Evolutionary conservation across 257 asterid species (phyloP).

Genomic region (Solanum microdontum): DNA sequence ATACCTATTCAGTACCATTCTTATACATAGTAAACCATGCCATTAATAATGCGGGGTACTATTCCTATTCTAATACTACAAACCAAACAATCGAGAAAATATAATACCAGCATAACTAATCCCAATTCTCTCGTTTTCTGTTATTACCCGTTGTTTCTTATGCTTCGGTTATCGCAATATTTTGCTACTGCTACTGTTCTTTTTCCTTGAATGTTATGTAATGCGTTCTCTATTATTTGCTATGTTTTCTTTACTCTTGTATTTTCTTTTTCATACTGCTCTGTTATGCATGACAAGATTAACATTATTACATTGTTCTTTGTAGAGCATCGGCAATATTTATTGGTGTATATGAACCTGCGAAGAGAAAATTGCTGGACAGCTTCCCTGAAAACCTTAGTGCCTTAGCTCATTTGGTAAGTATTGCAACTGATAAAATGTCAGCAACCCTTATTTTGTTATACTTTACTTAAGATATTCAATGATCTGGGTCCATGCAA

Average conservation of each 20-base stretch:
- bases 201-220: not conserved
- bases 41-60: not conserved
- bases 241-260: not conserved
- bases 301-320: not conserved
- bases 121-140: not conserved
- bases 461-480: not conserved
- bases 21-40: not conserved
- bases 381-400: conserved; percentile 47
- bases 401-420: conserved; percentile 64
- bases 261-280: not conserved
- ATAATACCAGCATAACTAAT: not conserved
- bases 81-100: not conserved
- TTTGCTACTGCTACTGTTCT: not conserved
- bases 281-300: not conserved
- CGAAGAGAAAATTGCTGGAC: conserved; percentile 44
- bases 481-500: not conserved
- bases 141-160: not conserved
- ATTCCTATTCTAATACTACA: not conserved
- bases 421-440: not conserved
- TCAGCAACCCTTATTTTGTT: not conserved
- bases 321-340: conserved; percentile 68
- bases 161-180: not conserved
- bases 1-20: not conserved
- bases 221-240: not conserved
- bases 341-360: conserved; percentile 56